Conservation (phyloP, 2,329 filamentous ascomycete species). For the Cordyceps cicadae region DNA sequence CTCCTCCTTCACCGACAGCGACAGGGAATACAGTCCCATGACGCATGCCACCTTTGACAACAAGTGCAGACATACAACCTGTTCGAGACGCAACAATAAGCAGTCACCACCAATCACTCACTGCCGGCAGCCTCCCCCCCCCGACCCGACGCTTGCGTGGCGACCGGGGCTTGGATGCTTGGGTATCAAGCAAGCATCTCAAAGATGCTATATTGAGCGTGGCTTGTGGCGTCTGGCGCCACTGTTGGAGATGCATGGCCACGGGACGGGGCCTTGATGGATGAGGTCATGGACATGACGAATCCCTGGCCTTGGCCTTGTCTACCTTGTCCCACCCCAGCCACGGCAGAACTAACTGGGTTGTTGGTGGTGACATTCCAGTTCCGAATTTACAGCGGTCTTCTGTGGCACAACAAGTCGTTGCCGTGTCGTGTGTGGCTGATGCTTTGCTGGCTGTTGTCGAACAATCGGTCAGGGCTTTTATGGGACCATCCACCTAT, state of each 20-base stretch:
- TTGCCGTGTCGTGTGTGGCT: constrained; percentile 4
- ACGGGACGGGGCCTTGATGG: constrained; percentile 8
- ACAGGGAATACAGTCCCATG: constrained; percentile 2
- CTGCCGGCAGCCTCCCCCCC: background rate
- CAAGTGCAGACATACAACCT: background rate
- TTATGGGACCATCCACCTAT: background rate
- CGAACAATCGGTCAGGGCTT: background rate
- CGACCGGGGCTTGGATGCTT: constrained; percentile 1
- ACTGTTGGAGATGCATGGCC: constrained; percentile 5
- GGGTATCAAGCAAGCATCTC: constrained; percentile 1
- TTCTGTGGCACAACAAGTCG: background rate
- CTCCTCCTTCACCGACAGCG: background rate
- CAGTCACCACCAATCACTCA: too few species aligned
- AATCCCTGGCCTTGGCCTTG: background rate
- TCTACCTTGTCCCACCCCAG: constrained; percentile 2
- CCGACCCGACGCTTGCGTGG: constrained; percentile 7
- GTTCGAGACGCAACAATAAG: background rate
- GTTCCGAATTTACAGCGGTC: background rate
- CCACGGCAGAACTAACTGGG: background rate
- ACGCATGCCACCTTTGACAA: constrained; percentile 1
- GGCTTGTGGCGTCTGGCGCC: background rate
- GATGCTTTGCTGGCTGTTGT: background rate
- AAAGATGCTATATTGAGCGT: constrained; percentile 8
- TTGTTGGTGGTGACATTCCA: background rate
- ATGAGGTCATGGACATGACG: constrained; percentile 10